These are phyloP conservation scores for Mediolabrus comicus DNA, from an alignment of 108 stramenopile genomes.

Conservation along the genomic window DNA sequence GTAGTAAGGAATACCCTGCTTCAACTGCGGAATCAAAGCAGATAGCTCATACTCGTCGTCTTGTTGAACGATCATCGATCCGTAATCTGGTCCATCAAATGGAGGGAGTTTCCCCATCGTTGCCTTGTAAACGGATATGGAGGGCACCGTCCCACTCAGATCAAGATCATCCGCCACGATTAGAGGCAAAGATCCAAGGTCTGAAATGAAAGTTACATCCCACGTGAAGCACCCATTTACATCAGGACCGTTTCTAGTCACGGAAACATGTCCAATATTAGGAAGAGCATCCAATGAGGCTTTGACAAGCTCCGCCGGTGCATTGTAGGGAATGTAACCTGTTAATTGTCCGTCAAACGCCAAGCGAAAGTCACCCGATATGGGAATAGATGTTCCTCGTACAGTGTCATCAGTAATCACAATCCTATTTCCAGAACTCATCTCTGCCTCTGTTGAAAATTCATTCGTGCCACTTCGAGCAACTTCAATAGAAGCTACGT, in stretches of 20 bases:
- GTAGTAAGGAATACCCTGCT: slow-evolving; percentile 73
- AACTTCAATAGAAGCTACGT: slow-evolving; percentile 42
- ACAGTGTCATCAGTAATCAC: slow-evolving; percentile 28
- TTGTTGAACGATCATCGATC: slow-evolving; percentile 48
- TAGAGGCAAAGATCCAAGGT: slow-evolving; percentile 59
- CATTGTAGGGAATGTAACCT: slow-evolving; percentile 65
- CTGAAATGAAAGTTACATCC: slow-evolving; percentile 71
- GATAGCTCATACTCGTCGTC: slow-evolving; percentile 14
- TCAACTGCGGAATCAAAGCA: slow-evolving; percentile 40
- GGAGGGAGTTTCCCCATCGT: slow-evolving; percentile 34
- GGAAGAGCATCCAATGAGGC: slow-evolving; percentile 60
- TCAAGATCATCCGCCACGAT: slow-evolving; percentile 59
- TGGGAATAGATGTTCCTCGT: slow-evolving; percentile 39
- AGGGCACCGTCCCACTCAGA: slow-evolving; percentile 64
- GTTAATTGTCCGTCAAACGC: slow-evolving; percentile 65
- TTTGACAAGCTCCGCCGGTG: slow-evolving; percentile 53
- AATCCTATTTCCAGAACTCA: slow-evolving; percentile 32
- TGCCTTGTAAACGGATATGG: slow-evolving; percentile 42
- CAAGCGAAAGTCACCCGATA: slow-evolving; percentile 76
- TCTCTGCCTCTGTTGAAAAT: slow-evolving; percentile 33
- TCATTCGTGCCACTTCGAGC: slow-evolving; percentile 25
- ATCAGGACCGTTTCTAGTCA: slow-evolving; percentile 58
- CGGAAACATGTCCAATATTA: slow-evolving; percentile 66
- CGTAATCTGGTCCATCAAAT: slow-evolving; percentile 55
- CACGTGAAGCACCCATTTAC: slow-evolving; percentile 76